Evolutionary conservation across 768 basidiomycete genomes (phyloP), one percentile per base, ranked within the genome.

Genomic region (Clitopilus passeckerianus): DNA sequence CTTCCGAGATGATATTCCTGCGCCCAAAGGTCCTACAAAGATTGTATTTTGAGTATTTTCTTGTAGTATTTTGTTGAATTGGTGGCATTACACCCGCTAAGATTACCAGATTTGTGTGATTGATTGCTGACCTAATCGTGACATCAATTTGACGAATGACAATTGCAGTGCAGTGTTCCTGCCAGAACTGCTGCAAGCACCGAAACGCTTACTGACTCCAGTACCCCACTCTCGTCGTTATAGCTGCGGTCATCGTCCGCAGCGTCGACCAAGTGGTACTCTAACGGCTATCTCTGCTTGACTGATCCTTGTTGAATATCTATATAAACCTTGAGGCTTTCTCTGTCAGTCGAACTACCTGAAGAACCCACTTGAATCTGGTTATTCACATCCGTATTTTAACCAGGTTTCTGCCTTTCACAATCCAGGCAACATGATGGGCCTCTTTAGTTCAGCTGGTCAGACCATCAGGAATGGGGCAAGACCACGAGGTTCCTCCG

Each of bases 401-500:
- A 18, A 44, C 61, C 58, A 22, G 50, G 53, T 23, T 34, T 50
- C 70, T 43, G 37, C 46, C 18, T 24, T 55, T 33, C 54, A 33
- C 27, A 55, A 18, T 20, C 35, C 22, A 55, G 54, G 16, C 24
- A 74, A 66, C 71, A 92, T 92, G 90, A 86, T 91, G 87, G 86
- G 87, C 70, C 77, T 91, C 63, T 89, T 91, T 77, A 86, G 78
- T 72, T 82, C 84, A 75, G 85, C 88, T 46, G 81, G 84, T 58
- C 80, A 80, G 64, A 81, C 81, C 70, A 78, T 87, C 64, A 84
- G 75, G 34, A 83, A 85, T 18, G 75, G 74, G 34, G 79, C 72
- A 59, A 83, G 84, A 77, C 86, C 87, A 79, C 88, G 88, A 74
- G 85, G 81, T 64, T 71, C 80, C 61, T 77, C 81, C 71, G 81